phyloP scores from a whole-genome alignment of 2,329 filamentous ascomycete genomes.

The Fusarium nelsonii region DNA sequence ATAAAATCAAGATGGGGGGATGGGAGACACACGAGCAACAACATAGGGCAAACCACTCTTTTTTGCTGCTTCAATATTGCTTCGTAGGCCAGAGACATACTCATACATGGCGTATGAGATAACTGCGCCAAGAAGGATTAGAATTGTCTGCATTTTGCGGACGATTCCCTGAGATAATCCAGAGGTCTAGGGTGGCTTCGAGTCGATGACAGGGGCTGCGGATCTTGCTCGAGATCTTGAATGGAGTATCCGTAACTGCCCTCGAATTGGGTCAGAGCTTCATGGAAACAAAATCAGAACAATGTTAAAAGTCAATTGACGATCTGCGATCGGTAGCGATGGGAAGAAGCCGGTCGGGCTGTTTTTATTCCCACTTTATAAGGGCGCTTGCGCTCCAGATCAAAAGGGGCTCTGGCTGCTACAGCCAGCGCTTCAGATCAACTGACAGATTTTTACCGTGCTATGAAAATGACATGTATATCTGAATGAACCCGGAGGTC shows the following conservation, averaged over 20 bases:
- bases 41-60: constrained; percentile 65
- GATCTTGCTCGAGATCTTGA: background rate
- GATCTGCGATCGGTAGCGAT: background rate
- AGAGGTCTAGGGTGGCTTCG: constrained; percentile 10
- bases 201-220: background rate
- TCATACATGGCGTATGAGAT: constrained; percentile 52
- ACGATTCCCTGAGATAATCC: background rate
- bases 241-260: background rate
- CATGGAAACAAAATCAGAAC: background rate
- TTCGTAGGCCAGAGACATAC: constrained; percentile 52
- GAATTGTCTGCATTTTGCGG: constrained; percentile 53
- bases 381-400: background rate
- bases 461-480: background rate
- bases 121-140: constrained; percentile 50
- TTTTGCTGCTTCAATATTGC: constrained; percentile 64
- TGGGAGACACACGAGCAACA: constrained; percentile 60
- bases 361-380: background rate
- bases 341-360: background rate
- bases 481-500: background rate
- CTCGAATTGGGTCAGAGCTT: background rate
- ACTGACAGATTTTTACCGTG: background rate
- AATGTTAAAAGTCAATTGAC: background rate
- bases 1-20: background rate
- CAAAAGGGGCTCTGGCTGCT: background rate
- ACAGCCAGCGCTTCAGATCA: background rate